Conservation (phyloP, 2,329 filamentous ascomycete species). For the Leptographium wingfieldii region DNA sequence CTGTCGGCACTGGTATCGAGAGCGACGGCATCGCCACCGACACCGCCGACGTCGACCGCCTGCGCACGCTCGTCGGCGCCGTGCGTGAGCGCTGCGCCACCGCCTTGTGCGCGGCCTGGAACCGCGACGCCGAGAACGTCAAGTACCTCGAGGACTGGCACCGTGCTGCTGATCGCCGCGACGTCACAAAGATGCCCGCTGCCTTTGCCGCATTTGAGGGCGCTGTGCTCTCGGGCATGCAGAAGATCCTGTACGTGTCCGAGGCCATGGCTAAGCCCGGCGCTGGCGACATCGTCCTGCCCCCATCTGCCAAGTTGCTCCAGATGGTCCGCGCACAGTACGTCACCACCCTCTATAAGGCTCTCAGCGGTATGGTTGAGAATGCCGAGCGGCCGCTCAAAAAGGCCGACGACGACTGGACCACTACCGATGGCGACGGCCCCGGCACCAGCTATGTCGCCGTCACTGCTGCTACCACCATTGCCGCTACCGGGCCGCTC, state of each 20-base stretch:
- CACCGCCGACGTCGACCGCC: conserved; percentile 51
- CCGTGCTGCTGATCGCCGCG: conserved; percentile 64
- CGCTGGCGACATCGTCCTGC: conserved; percentile 64
- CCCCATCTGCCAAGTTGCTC: conserved; percentile 75
- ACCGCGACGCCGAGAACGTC: conserved; percentile 82
- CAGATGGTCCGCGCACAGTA: conserved; percentile 89
- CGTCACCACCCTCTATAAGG: conserved; percentile 86
- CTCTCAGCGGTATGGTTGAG: conserved; percentile 89
- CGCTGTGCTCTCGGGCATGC: conserved; percentile 70
- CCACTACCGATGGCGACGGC: conserved; percentile 23
- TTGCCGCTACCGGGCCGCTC: conserved; percentile 6
- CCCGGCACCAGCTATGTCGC: conserved; percentile 24
- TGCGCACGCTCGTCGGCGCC: conserved; percentile 62
- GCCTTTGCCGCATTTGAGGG: conserved; percentile 79
- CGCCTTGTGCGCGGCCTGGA: conserved; percentile 84
- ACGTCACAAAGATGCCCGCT: conserved; percentile 82
- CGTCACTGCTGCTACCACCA: conserved; percentile 1
- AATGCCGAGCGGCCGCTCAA: conserved; percentile 71
- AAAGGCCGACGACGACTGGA: conserved; percentile 51
- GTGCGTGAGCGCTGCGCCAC: conserved; percentile 76
- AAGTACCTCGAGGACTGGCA: conserved; percentile 93
- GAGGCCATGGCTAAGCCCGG: conserved; percentile 69
- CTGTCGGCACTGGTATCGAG: conserved; percentile 28
- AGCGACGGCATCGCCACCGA: conserved; percentile 9
- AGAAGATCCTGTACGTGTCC: conserved; percentile 88